Conservation (phyloP, 2,329 filamentous ascomycete genomes). For the Salinomyces thailandicus region DNA sequence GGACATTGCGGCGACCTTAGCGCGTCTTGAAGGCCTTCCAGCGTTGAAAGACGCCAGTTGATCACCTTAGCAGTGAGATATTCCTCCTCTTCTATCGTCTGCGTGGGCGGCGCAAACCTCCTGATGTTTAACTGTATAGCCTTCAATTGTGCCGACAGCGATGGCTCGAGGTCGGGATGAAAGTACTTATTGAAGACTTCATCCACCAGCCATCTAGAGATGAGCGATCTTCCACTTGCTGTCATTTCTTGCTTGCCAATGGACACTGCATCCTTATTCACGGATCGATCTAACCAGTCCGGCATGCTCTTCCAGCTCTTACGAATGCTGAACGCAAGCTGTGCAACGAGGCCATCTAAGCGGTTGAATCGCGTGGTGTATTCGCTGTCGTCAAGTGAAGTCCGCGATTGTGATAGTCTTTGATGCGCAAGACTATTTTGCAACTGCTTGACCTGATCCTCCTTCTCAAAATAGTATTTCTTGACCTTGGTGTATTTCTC, state of each 20-base stretch:
- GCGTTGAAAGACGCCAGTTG: conserved; percentile 84
- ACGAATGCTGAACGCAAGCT: conserved; percentile 88
- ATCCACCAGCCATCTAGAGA: conserved; percentile 81
- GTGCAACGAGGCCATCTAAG: conserved; percentile 86
- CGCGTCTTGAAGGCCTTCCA: conserved; percentile 72
- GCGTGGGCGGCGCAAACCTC: conserved; percentile 59
- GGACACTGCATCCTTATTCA: conserved; percentile 74
- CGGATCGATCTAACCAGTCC: conserved; percentile 64
- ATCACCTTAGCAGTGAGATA: conserved; percentile 78
- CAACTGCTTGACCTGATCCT: conserved; percentile 78
- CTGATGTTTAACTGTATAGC: conserved; percentile 80
- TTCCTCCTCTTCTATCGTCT: conserved; percentile 78
- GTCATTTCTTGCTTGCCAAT: conserved; percentile 98
- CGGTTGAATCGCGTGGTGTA: conserved; percentile 82
- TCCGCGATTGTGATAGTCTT: conserved; percentile 85
- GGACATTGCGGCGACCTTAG: conserved; percentile 56
- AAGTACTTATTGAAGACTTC: conserved; percentile 88
- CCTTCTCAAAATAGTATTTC: conserved; percentile 90
- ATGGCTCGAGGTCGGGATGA: conserved; percentile 72
- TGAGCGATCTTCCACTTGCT: conserved; percentile 77
- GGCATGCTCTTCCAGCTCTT: conserved; percentile 86
- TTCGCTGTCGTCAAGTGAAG: conserved; percentile 88
- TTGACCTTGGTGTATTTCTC: conserved; percentile 98
- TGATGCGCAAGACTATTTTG: conserved; percentile 98
- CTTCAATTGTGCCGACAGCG: conserved; percentile 70